Percentiles rank a stretch among this genome's conserved stretches.
Conservation (phyloP, 805 yeast genomes). For the Ogataea trehalophila region DNA sequence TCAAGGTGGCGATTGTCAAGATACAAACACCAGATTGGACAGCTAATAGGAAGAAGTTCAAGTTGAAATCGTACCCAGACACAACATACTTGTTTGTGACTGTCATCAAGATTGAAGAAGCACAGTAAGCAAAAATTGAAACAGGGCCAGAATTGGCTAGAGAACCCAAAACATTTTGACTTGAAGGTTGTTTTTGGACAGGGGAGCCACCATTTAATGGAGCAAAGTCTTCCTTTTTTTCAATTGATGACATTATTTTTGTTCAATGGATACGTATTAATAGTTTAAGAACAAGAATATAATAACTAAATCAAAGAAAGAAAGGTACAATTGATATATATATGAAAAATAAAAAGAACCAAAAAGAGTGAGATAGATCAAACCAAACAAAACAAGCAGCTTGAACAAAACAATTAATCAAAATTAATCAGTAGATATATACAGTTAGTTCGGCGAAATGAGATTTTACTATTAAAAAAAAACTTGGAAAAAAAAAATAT, state of each 20-base stretch:
- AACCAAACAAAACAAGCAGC: neutral
- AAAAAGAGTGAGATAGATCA: neutral
- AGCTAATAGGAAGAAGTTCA: constrained; percentile 86
- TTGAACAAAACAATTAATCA: neutral
- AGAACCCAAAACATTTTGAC: constrained; percentile 10
- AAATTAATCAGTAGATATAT: neutral
- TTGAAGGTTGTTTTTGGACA: constrained; percentile 4
- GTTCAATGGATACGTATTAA: neutral
- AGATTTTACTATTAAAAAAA: neutral
- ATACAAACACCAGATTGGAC: constrained; percentile 86
- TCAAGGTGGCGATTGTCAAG: constrained; percentile 64
- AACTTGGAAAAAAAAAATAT: neutral
- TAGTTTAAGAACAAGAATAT: neutral
- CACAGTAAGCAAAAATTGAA: constrained; percentile 81
- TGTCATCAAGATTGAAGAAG: constrained; percentile 94
- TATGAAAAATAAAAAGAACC: neutral
- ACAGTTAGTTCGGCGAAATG: neutral
- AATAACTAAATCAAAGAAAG: neutral
- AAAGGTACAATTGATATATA: neutral
- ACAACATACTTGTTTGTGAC: constrained; percentile 95
- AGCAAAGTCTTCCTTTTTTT: constrained; percentile 22
- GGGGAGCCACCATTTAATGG: constrained; percentile 8
- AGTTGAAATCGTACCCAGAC: constrained; percentile 61
- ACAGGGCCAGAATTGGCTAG: constrained; percentile 54
- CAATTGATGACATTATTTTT: constrained; percentile 15